These are phyloP conservation scores for Sporothrix globosa DNA, from an alignment of 2,329 filamentous ascomycete species.

Conservation along the genomic window DNA sequence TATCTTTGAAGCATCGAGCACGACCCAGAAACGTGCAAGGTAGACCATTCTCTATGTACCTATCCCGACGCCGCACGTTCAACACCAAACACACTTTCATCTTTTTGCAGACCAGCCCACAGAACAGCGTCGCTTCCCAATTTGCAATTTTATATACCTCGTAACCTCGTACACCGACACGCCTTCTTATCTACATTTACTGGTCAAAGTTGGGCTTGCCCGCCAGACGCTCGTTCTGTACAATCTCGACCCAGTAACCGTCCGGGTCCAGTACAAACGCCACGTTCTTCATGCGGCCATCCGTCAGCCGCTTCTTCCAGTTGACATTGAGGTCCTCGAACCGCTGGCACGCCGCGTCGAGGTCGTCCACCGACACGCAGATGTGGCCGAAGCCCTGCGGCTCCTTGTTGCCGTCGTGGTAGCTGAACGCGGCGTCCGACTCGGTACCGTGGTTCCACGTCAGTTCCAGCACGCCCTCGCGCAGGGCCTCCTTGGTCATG, in stretches of 20 bases:
- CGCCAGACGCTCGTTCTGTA: slow-evolving; percentile 75
- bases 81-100: not conserved
- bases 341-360: slow-evolving; percentile 83
- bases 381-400: slow-evolving; percentile 96
- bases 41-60: not conserved
- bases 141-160: not conserved
- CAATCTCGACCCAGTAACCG: slow-evolving; percentile 77
- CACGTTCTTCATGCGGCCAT: slow-evolving; percentile 90
- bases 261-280: slow-evolving; percentile 91
- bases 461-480: slow-evolving; percentile 85
- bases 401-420: slow-evolving; percentile 89
- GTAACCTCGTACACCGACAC: too few species aligned
- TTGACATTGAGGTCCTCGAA: slow-evolving; percentile 80
- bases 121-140: not conserved
- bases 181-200: not conserved
- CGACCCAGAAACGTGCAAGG: not conserved
- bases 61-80: not conserved
- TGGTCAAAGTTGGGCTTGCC: slow-evolving; percentile 56
- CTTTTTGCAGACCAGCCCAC: not conserved
- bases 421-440: slow-evolving; percentile 78
- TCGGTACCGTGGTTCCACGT: slow-evolving; percentile 87
- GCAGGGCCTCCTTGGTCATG: slow-evolving; percentile 47
- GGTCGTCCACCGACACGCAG: slow-evolving; percentile 81
- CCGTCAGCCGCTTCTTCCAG: slow-evolving; percentile 95
- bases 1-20: not conserved